Evolutionary conservation across 352 stramenopile species (phyloP), one percentile per base, ranked within the genome.

Genomic region (Globisporangium yorkense): DNA sequence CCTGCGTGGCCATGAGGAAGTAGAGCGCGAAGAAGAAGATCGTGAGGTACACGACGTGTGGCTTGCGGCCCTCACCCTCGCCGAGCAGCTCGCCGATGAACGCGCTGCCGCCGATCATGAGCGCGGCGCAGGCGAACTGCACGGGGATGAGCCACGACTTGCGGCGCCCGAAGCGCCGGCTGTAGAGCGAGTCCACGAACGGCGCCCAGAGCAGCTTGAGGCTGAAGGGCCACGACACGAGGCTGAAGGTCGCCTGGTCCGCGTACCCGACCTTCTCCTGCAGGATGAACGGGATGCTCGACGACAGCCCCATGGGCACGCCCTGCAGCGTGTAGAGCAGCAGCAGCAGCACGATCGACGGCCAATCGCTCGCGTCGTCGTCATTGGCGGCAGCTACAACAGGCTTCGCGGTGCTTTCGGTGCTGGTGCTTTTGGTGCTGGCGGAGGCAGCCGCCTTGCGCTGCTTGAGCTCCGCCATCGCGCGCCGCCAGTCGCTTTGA

Each of bases 131-230:
- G 5, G 98, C 56, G 15, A 98, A 87, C 74, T 99, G 97, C 48
- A 98, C 92, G 2, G 97, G 97, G 39, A 99, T 95, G 61, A 99
- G 78, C 94, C 94, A 98, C 60, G 87, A 96, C 80, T 98, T 98
- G 61, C 95, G 86, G 41, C 95, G 77, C 16, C 95, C 95, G 65
- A 98, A 97, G 59, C 76, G 71, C 47, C 80, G 77, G 52, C 86
- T 96, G 71, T 97, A 98, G 59, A 97, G 76, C 50, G 96, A 94
- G 75, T 98, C 94, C 29, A 98, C 97, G 66, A 99, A 94, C 47
- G 97, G 97, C 41, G 97, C 97, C 97, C 97, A 99, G 1, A 99
- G 71, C n/a, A 99, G 67, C 69, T 99, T 99, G 55, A 99, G 80
- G 48, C 90, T 98, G 79, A 99, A 99, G 15, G 97, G 97, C 87